Evolutionary conservation across 2,329 filamentous ascomycete species (phyloP).

Genomic region (Macrophomina tecta): DNA sequence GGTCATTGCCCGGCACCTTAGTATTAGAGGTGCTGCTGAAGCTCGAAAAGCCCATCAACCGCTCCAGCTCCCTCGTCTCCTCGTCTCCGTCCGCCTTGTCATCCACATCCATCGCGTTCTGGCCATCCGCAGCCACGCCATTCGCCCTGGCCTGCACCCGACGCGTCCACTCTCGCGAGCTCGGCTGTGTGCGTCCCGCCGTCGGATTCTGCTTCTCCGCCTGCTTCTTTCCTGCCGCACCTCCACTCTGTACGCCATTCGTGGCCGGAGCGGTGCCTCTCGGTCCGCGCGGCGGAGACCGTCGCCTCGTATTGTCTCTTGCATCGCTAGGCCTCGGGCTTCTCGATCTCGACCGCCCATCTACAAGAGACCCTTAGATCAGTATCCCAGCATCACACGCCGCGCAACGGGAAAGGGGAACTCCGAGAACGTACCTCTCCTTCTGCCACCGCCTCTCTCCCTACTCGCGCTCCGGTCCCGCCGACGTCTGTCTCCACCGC

Average conservation of each 20-base stretch:
- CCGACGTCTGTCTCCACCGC: conserved; percentile 29
- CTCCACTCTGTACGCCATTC: not conserved
- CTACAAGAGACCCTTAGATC: not conserved
- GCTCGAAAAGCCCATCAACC: conserved; percentile 86
- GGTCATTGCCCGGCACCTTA: conserved; percentile 83
- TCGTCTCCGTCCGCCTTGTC: conserved; percentile 60
- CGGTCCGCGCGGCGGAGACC: conserved; percentile 22
- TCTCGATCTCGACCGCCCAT: conserved; percentile 2
- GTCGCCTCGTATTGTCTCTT: not conserved
- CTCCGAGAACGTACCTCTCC: not conserved
- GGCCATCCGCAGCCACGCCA: not conserved
- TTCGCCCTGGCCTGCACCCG: not conserved
- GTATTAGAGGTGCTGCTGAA: conserved; percentile 89
- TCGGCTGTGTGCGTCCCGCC: conserved; percentile 15
- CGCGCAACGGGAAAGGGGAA: not conserved
- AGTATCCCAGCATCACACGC: no score
- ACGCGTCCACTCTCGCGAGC: conserved; percentile 19
- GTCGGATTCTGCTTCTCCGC: not conserved
- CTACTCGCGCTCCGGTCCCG: conserved; percentile 32
- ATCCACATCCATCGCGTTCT: conserved; percentile 47
- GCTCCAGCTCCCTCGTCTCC: conserved; percentile 74
- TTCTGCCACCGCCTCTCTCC: not conserved
- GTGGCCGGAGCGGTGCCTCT: not conserved
- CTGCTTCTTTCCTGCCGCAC: not conserved
- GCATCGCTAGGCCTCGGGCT: conserved; percentile 1